A percentile compares a stretch with the other conserved stretches of the same genome.
phyloP scores from a whole-genome alignment of 2,329 filamentous ascomycete genomes.

The Trichoderma harzianum region DNA sequence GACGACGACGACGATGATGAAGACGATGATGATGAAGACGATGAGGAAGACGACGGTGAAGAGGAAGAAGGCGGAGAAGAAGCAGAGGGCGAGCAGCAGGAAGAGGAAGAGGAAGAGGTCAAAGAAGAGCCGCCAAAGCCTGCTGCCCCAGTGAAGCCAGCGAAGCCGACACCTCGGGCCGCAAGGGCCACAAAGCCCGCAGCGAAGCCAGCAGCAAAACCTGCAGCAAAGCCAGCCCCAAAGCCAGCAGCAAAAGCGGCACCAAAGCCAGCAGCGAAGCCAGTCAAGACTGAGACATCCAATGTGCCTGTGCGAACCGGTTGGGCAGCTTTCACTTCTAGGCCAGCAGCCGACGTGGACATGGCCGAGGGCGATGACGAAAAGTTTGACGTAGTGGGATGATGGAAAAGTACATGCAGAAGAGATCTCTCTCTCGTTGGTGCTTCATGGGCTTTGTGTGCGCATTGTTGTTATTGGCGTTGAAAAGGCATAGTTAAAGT shows the following conservation, averaged over 20 bases:
- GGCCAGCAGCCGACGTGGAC: conserved; percentile 27
- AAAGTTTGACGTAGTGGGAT: conserved; percentile 33
- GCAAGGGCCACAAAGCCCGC: not conserved
- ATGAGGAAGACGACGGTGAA: conserved; percentile 33
- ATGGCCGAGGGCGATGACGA: conserved; percentile 31
- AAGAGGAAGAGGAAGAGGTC: conserved; percentile 24
- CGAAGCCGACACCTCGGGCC: conserved; percentile 13
- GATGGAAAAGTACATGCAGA: not conserved
- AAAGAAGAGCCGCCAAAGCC: conserved; percentile 21
- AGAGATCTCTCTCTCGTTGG: not conserved
- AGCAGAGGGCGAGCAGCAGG: conserved; percentile 28
- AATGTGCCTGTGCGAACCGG: conserved; percentile 27
- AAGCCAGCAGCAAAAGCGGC: not conserved
- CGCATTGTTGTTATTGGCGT: not conserved
- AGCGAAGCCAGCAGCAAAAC: not conserved
- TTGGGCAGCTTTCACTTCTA: conserved; percentile 31
- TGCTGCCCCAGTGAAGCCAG: conserved; percentile 1
- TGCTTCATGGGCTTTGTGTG: not conserved
- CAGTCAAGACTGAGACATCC: conserved; percentile 17
- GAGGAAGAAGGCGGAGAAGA: conserved; percentile 33
- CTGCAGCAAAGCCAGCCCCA: not conserved
- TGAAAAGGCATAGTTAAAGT: not conserved
- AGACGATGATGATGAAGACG: conserved; percentile 34
- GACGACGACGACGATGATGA: conserved; percentile 36
- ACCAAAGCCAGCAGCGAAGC: not conserved